Conservation (phyloP, 2,329 filamentous ascomycete species). For the Aspergillus sp. region DNA sequence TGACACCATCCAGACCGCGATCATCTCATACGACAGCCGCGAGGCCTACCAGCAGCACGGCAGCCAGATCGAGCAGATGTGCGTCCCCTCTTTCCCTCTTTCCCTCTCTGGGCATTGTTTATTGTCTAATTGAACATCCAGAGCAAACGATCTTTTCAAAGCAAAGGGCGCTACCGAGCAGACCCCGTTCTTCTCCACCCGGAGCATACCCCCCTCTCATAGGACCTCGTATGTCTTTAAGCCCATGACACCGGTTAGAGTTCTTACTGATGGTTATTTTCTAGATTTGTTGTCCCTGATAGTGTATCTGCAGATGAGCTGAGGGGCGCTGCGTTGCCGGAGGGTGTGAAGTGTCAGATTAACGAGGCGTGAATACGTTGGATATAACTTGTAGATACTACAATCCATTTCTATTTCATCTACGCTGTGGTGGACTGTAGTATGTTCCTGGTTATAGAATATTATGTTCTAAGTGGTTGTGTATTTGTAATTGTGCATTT, state of each 20-base stretch:
- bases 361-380: background rate
- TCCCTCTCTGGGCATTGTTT: too few relatives aligned
- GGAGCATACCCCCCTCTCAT: constrained; percentile 18
- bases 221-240: constrained; percentile 12
- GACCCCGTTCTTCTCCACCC: constrained; percentile 16
- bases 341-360: constrained; percentile 13
- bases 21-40: constrained; percentile 15
- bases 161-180: constrained; percentile 15
- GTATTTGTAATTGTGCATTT: too few relatives aligned
- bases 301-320: constrained; percentile 11
- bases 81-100: background rate
- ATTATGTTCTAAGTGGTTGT: too few relatives aligned
- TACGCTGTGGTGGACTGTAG: too few relatives aligned
- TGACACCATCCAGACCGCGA: constrained; percentile 4
- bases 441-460: too few relatives aligned
- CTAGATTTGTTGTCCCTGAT: constrained; percentile 14
- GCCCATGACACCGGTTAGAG: too few relatives aligned
- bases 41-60: constrained; percentile 17
- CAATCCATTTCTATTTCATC: too few relatives aligned
- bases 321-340: constrained; percentile 10
- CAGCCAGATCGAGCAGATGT: constrained; percentile 16
- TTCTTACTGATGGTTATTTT: background rate
- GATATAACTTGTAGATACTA: too few relatives aligned
- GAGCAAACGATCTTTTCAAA: constrained; percentile 10
- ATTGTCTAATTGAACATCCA: background rate